phyloP scores from a whole-genome alignment of 179 eudicot genomes.

The Drosera spatulata region DNA sequence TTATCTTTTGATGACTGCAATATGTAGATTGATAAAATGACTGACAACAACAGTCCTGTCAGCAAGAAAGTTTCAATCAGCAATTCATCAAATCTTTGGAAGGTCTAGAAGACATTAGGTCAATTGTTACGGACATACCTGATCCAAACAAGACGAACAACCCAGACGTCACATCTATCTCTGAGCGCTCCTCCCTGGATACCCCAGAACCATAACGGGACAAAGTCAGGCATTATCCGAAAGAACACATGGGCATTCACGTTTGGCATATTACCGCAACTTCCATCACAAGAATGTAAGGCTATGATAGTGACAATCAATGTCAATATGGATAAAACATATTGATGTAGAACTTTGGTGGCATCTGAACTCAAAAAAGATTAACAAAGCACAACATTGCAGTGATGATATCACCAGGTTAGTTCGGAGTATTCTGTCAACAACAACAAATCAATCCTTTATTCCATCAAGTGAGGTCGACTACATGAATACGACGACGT shows the following conservation, averaged over 20 bases:
- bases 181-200: slow-evolving; percentile 87
- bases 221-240: background rate
- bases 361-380: background rate
- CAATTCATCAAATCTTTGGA: too few species aligned
- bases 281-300: too few species aligned
- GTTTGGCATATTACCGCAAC: too few species aligned
- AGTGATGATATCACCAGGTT: too few species aligned
- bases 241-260: background rate
- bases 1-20: slow-evolving; percentile 81
- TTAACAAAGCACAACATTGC: background rate
- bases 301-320: background rate
- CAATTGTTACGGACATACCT: slow-evolving; percentile 20
- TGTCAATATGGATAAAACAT: background rate
- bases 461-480: too few species aligned
- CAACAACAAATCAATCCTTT: too few species aligned
- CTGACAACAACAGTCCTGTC: slow-evolving; percentile 62
- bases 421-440: too few species aligned
- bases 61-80: slow-evolving; percentile 1
- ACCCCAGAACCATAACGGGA: slow-evolving; percentile 2
- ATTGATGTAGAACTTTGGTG: background rate
- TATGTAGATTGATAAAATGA: slow-evolving; percentile 57
- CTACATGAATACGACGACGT: too few species aligned
- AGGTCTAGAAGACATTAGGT: too few species aligned
- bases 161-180: slow-evolving; percentile 85
- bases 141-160: slow-evolving; percentile 93